Percentiles rank a stretch among this genome's conserved stretches.
These are phyloP conservation scores for Taphrina flavorubra DNA, from an alignment of 1,139 yeast genomes.

Conservation along the genomic window DNA sequence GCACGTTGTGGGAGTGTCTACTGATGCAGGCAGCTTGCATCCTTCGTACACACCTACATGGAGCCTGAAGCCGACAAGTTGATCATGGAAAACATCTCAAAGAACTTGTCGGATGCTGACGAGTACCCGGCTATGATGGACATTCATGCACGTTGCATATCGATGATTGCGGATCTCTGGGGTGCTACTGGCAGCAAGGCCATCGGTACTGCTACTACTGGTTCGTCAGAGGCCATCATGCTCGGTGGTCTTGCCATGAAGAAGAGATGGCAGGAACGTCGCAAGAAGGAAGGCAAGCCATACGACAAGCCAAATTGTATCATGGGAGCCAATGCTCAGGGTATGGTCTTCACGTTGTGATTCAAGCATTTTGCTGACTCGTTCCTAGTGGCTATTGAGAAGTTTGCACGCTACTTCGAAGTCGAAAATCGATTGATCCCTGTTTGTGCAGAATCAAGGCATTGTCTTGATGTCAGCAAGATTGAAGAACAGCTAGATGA, in stretches of 20 bases:
- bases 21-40: conserved; percentile 58
- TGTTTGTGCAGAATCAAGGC: conserved; percentile 62
- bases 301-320: conserved; percentile 76
- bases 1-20: background rate
- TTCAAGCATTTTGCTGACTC: background rate
- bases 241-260: conserved; percentile 92
- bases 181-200: conserved; percentile 65
- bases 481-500: conserved; percentile 75
- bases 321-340: conserved; percentile 96
- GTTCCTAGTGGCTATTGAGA: conserved; percentile 70
- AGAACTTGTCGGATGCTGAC: conserved; percentile 90
- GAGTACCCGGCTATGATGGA: conserved; percentile 89
- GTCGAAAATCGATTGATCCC: conserved; percentile 82
- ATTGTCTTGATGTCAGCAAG: conserved; percentile 65
- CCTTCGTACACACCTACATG: conserved; percentile 76
- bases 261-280: conserved; percentile 79
- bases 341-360: background rate
- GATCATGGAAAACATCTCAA: conserved; percentile 72
- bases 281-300: conserved; percentile 65
- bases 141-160: conserved; percentile 78
- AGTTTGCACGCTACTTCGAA: conserved; percentile 91
- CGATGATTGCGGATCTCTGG: conserved; percentile 82
- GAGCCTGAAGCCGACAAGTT: conserved; percentile 61
- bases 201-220: conserved; percentile 90
- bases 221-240: conserved; percentile 92